phyloP scores from a whole-genome alignment of 2,329 filamentous ascomycete species.

The Hypomyces perniciosus region DNA sequence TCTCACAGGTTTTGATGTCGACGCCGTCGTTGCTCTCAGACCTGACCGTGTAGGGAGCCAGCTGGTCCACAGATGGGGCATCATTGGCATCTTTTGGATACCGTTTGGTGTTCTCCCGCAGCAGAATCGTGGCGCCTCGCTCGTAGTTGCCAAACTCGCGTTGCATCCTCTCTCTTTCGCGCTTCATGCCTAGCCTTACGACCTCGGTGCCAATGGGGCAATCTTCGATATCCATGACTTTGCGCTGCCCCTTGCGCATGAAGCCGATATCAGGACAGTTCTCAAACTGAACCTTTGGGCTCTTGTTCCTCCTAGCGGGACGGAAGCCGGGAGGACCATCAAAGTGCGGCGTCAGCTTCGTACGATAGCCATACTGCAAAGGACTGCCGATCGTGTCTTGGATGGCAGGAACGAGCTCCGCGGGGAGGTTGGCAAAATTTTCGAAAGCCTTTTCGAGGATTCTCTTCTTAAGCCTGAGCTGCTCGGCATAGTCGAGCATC shows the following conservation, averaged over 20 bases:
- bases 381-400: constrained; percentile 85
- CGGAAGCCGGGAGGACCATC: constrained; percentile 62
- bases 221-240: constrained; percentile 90
- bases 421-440: constrained; percentile 81
- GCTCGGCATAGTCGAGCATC: constrained; percentile 85
- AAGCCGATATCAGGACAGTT: constrained; percentile 80
- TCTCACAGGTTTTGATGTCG: constrained; percentile 84
- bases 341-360: constrained; percentile 95
- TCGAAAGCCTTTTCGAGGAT: constrained; percentile 87
- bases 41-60: constrained; percentile 31
- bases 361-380: constrained; percentile 87
- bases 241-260: constrained; percentile 74
- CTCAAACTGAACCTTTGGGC: constrained; percentile 43
- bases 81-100: constrained; percentile 42
- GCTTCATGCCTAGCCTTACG: constrained; percentile 70
- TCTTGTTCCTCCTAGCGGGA: constrained; percentile 44
- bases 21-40: constrained; percentile 52
- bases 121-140: constrained; percentile 78
- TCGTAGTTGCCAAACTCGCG: constrained; percentile 65
- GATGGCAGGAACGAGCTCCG: constrained; percentile 68
- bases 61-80: constrained; percentile 21
- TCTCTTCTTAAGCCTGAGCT: constrained; percentile 75
- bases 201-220: constrained; percentile 91
- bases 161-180: constrained; percentile 70
- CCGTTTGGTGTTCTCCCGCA: constrained; percentile 78